phyloP scores from a whole-genome alignment of 2,329 filamentous ascomycete genomes.

The Colletotrichum lupini region DNA sequence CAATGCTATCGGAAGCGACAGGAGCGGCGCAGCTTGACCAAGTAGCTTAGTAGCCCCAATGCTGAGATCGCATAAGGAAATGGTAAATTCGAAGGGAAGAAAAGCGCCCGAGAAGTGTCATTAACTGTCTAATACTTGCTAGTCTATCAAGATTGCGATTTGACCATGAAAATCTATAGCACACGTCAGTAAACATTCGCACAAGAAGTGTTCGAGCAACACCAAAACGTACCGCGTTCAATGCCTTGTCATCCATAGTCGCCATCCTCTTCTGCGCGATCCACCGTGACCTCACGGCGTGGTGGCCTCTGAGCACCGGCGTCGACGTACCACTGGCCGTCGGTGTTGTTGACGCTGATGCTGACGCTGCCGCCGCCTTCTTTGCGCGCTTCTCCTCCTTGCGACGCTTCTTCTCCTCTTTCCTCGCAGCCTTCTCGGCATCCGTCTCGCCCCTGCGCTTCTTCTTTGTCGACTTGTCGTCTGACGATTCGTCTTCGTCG shows the following conservation, averaged over 20 bases:
- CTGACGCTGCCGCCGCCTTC: constrained; percentile 42
- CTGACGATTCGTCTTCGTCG: constrained; percentile 37
- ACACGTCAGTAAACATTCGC: constrained; percentile 36
- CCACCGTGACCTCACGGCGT: constrained; percentile 81
- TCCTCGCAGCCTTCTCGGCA: constrained; percentile 58
- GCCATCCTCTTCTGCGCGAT: constrained; percentile 91
- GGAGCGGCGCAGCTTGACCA: not conserved
- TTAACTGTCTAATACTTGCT: not conserved
- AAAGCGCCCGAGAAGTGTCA: not conserved
- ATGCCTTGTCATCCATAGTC: constrained; percentile 80
- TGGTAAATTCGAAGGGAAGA: not conserved
- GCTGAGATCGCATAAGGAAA: not conserved
- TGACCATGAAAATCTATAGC: constrained; percentile 76
- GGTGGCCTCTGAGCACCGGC: constrained; percentile 65
- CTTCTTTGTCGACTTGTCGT: constrained; percentile 46
- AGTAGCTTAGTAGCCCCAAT: not conserved
- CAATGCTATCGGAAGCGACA: too few relatives aligned
- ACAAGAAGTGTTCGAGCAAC: not conserved
- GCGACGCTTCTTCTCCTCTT: constrained; percentile 58
- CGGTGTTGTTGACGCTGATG: constrained; percentile 45
- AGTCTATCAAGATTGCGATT: constrained; percentile 44
- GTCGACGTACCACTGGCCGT: constrained; percentile 58
- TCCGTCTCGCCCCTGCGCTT: constrained; percentile 39
- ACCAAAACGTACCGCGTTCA: constrained; percentile 78
- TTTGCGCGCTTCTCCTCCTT: constrained; percentile 55